Evolutionary conservation across 192 early-diverging fungal genomes (phyloP), one percentile per base, ranked within the genome.

Genomic region (Coemansia sp.): DNA sequence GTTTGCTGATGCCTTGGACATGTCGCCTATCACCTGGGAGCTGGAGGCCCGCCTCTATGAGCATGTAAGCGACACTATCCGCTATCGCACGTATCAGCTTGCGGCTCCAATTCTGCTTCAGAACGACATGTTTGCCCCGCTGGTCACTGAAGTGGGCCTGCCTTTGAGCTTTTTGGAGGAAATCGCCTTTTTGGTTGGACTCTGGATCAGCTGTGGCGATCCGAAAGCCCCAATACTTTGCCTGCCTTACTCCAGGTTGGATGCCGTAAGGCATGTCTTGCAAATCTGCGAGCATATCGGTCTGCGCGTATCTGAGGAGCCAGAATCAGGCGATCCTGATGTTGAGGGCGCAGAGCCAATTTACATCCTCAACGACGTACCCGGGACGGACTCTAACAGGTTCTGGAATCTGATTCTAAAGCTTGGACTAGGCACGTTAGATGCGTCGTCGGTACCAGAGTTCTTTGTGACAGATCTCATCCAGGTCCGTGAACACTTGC

Each of bases 21-120:
- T 37, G 6, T 38, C 21, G 31, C 48, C 31, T 0, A 64, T 76
- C 38, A 9, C 12, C 42, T 77, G 75, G 75, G 75, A 77, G 62
- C 41, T 77, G 6, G 75, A 77, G 21, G 70, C 75, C 3, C 70
- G 57, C 19, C 57, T 57, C 34, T 70, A 68, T 21, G 38, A 10
- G 23, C 60, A 44, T 8, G 31, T 77, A 12, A 70, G 72, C 23
- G 38, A 23, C 15, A 6, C 8, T 6, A 60, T 77, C n/a, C 63
- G 55, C 23, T 6, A 14, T 15, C 37, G 5, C n/a, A 77, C 75
- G 23, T 72, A 55, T 58, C 70, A 72, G 45, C 53, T 72, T 6
- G 37, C 46, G 10, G 48, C 66, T 38, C 75, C 75, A 7, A 55
- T 77, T 23, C 11, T 48, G 38, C 39, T 72, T 4, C 48, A 53